Evolutionary conservation across 2,329 filamentous ascomycete species (phyloP), one percentile per base, ranked within the genome.

Genomic region (Fusarium buxicola): DNA sequence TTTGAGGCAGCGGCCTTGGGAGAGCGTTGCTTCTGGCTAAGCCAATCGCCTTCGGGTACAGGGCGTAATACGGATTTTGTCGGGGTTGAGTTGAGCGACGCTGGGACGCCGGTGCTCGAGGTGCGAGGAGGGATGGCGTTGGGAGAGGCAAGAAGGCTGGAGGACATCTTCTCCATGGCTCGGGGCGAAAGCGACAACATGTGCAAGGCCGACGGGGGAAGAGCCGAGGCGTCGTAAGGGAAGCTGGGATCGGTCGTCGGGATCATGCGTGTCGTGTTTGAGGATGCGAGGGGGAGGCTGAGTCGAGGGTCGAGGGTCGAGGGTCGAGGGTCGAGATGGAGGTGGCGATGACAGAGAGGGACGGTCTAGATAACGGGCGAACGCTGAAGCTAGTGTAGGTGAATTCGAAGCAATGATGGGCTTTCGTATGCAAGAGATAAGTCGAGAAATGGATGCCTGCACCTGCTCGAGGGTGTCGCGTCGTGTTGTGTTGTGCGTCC

Each of bases 71-170:
- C 78, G 31, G 80, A 73, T 41, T 70, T 70, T 53, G 63, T 66
- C 43, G 59, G 65, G 24, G 60, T 57, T 41, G 60, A 35, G 75
- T 61, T 82, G 80, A 63, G 58, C 13, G 63, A 57, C 25, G 69
- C 51, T 40, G 58, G 35, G 27, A 68, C 46, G 31, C 72, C 71
- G 25, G 66, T 67, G 54, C 85, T 87, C 53, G 90, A 92, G 40
- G 88, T 92, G 62, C 91, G 85, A 4, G 89, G 88, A 16, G 91
- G 90, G 52, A 93, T 92, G 32, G 83, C 82, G 74, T 86, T 88
- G 50, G 89, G 88, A 9, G 76, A 75, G 35, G 73, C 54, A 40
- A 75, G 68, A 83, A 69, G 70, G 47, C 56, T 72, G 32, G 39
- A 32, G 41, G 63, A 43, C 68, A 72, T 71, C 62, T 68, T 69